Percentiles rank a stretch among this genome's conserved stretches.
Evolutionary conservation across 1,284 basidiomycete genomes (phyloP).

Genomic region (Fomitopsis schrenkii): DNA sequence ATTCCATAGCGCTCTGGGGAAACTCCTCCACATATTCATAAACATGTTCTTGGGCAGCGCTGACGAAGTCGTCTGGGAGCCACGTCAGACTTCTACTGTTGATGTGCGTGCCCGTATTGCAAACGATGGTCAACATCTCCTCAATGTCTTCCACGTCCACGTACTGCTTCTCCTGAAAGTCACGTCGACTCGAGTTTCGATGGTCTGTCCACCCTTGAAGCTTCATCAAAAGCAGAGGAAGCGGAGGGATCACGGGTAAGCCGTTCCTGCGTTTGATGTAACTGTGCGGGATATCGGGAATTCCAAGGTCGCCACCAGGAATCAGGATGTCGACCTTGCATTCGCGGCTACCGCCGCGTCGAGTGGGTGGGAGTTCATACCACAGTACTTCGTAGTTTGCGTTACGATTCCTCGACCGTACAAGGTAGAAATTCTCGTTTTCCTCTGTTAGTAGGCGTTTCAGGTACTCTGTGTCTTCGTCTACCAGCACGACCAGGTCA

Average conservation of each 20-base stretch:
- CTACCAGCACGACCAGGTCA: slow-evolving; percentile 26
- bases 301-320: slow-evolving; percentile 27
- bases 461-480: slow-evolving; percentile 16
- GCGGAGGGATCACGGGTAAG: slow-evolving; percentile 28
- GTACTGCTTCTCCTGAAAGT: slow-evolving; percentile 26
- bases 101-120: neutral
- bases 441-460: slow-evolving; percentile 20
- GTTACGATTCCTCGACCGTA: slow-evolving; percentile 17
- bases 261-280: slow-evolving; percentile 12
- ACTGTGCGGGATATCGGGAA: slow-evolving; percentile 23
- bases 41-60: slow-evolving; percentile 5
- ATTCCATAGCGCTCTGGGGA: neutral
- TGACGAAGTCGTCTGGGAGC: slow-evolving; percentile 4
- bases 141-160: slow-evolving; percentile 27
- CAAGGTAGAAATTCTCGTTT: slow-evolving; percentile 21
- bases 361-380: slow-evolving; percentile 13
- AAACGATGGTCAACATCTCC: slow-evolving; percentile 21
- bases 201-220: slow-evolving; percentile 33
- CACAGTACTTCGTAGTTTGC: slow-evolving; percentile 29
- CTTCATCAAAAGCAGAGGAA: slow-evolving; percentile 29
- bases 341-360: slow-evolving; percentile 1
- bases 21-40: slow-evolving; percentile 7
- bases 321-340: slow-evolving; percentile 29
- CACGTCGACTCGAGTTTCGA: slow-evolving; percentile 17
- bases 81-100: slow-evolving; percentile 1